Evolutionary conservation across 1,284 basidiomycete genomes (phyloP).

Genomic region (Ganoderma sinense): DNA sequence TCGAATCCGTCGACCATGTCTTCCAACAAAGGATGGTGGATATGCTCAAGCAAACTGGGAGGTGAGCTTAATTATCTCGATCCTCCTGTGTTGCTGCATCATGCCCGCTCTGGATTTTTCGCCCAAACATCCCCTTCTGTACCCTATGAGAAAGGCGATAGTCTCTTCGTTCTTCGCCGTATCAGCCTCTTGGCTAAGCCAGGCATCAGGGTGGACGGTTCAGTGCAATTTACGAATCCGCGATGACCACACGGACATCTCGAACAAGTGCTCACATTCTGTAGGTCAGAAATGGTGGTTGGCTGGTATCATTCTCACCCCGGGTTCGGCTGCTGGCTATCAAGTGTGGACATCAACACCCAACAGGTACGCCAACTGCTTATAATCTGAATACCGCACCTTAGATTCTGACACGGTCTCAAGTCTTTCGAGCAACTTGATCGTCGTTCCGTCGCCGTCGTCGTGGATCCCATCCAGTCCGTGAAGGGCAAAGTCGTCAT

Average conservation of each 20-base stretch:
- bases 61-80: conserved; percentile 59
- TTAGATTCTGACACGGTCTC: background rate
- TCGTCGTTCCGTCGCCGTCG: conserved; percentile 95
- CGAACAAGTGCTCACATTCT: conserved; percentile 40
- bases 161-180: background rate
- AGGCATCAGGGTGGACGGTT: background rate
- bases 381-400: background rate
- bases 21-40: conserved; percentile 99
- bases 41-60: conserved; percentile 99
- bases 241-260: background rate
- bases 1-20: conserved; percentile 99
- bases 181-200: background rate
- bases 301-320: conserved; percentile 99
- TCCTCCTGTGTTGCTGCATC: background rate
- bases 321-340: conserved; percentile 99
- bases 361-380: conserved; percentile 73
- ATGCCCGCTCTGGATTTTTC: background rate
- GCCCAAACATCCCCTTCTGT: background rate
- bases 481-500: conserved; percentile 99
- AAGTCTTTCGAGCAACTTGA: conserved; percentile 98
- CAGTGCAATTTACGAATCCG: background rate
- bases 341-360: conserved; percentile 99
- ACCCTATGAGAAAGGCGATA: background rate
- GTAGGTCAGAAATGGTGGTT: conserved; percentile 94
- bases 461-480: conserved; percentile 98